These are phyloP conservation scores for Metschnikowia proteae DNA, from an alignment of 805 yeast species.

Conservation along the genomic window DNA sequence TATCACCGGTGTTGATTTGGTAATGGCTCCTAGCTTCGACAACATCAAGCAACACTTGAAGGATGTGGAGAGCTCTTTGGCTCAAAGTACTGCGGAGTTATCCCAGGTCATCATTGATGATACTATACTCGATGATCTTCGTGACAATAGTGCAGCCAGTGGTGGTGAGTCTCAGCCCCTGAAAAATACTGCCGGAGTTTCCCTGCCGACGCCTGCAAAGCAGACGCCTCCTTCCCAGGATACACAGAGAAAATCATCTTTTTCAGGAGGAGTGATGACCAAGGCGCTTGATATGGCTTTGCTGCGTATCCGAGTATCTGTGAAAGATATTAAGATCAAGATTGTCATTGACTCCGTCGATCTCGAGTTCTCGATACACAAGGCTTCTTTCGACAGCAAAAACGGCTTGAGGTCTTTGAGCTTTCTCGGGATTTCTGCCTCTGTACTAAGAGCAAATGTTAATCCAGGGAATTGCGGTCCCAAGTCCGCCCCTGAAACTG, in stretches of 20 bases:
- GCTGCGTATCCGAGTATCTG: slow-evolving; percentile 52
- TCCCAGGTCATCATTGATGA: slow-evolving; percentile 55
- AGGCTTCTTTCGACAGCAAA: slow-evolving; percentile 33
- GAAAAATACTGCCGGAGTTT: background rate
- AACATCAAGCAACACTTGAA: slow-evolving; percentile 25
- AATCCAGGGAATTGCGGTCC: slow-evolving; percentile 25
- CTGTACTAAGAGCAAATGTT: slow-evolving; percentile 15
- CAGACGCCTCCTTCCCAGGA: background rate
- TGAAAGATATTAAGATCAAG: slow-evolving; percentile 45
- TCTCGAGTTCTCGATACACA: slow-evolving; percentile 30
- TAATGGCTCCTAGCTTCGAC: slow-evolving; percentile 35
- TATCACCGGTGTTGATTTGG: slow-evolving; percentile 50
- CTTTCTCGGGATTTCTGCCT: slow-evolving; percentile 33
- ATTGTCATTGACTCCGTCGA: slow-evolving; percentile 45
- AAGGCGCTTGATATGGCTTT: slow-evolving; percentile 66
- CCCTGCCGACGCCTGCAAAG: background rate
- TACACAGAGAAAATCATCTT: slow-evolving; percentile 9
- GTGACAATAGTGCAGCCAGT: background rate
- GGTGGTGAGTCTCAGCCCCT: background rate
- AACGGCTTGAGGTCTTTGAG: slow-evolving; percentile 45
- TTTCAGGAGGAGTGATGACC: slow-evolving; percentile 54
- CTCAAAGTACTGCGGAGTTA: slow-evolving; percentile 71
- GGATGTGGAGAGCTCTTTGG: slow-evolving; percentile 48
- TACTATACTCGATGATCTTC: background rate
- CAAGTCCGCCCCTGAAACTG: background rate